Base-by-base conservation (phyloP, 345 rosid species). In the Hibiscus tridactylites region DNA sequence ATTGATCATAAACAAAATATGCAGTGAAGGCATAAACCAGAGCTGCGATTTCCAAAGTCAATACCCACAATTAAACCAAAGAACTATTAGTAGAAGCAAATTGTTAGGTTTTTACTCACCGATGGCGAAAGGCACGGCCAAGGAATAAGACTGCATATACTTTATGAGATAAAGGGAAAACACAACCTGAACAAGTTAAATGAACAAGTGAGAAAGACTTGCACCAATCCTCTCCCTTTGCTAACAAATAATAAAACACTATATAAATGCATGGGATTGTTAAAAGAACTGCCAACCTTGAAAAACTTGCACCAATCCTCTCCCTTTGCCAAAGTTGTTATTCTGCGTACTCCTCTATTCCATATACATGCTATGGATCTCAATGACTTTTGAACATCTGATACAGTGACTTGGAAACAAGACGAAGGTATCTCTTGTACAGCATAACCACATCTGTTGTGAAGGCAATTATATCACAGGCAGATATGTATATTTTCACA, bases 1-100 rank as follows among this genome's bases (percentile, higher is more conserved):
- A 85, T 85, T 91, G 97, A 81, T 94, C 95, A 57, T 90, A 90
- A 60, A 85, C 67, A 71, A 90, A 90, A 87, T 91, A 91, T 61
- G 78, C 88, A 1, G 96, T 94, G 81, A 91, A 91, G 15, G 85
- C 76, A 66, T 87, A 79, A 21, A 86, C 81, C 71, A 94, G 77
- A 13, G 79, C 98, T 94, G 92, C 88, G 24, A 21, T 21, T 21
- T 21, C 24, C 24, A 21, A 21, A 21, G 24, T 21, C 24, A 21
- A 21, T 21, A 21, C 24, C 24, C 24, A 21, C 0, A 49, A 56
- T 56, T 70, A 13, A 62, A 61, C 39, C 42, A 9, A 59, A 29
- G 29, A 21, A 21, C 21, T 21, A 21, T 21, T 21, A 21, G 33
- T 0, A 1, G 4, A 60, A 65, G 47, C 33, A 54, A 75, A 60